Evolutionary conservation across 805 yeast species (phyloP), one percentile per base, ranked within the genome.

Genomic region (Maudiozyma saulgeensis): DNA sequence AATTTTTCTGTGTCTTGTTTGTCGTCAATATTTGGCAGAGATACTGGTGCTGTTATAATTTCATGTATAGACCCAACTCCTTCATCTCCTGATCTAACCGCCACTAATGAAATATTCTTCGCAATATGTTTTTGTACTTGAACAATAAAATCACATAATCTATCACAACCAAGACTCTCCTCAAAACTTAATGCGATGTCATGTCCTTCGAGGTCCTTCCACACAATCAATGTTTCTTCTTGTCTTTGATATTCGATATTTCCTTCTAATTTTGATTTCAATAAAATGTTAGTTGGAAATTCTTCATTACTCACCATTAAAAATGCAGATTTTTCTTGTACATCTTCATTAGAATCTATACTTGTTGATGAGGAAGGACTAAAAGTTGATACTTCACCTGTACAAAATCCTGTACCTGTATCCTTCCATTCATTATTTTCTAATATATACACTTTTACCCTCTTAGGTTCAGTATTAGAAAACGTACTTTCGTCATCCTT

Each of bases 111-210:
- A 12, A 89, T 86, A 44, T 76, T 75, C 6, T 77, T 84, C 63
- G 78, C 86, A 47, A 73, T 58, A 41, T 71, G 75, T 55, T 77
- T 79, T 60, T 85, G 91, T 1, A 81, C 81, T 48, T 75, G 75
- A 18, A 86, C 77, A 25, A 90, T 74, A 61, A 88, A 90, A 45
- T 87, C 91, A 63, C 96, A 88, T 42, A 90, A 60, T 6, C 81
- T 78, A 12, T 86, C 78, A 66, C 99, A 91, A 0, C 97, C 98
- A 43, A 83, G 84, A 35, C 87, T 81, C 59, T 89, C 97, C 65
- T 91, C 96, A 65, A 91, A 91, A 43, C 95, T 84, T 23, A 91
- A 72, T 1, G 98, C 98, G 54, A 87, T 79, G 64, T 88, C 95
- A 43, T 56, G 56, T 7, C 83, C 80, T 18, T 76, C 74, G 2